Evolutionary conservation across 176 grass and related monocot genomes (phyloP).

Genomic region (Pharus latifolius): DNA sequence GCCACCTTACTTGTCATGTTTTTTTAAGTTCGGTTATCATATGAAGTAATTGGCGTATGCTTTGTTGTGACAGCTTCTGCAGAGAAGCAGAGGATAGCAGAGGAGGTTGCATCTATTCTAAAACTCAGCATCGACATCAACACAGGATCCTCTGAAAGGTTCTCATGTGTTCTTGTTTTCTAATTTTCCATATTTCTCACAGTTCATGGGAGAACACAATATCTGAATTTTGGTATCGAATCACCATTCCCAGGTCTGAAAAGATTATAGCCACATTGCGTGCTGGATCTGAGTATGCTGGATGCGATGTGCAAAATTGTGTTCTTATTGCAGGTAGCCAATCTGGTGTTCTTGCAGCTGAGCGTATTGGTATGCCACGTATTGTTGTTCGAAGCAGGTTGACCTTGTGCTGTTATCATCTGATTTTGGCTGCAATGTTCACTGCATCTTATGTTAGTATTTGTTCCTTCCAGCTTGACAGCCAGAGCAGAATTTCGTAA

Average conservation of each 20-base stretch:
- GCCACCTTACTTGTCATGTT: neutral
- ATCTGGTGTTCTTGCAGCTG: constrained; percentile 43
- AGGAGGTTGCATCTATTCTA: constrained; percentile 74
- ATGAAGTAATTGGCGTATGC: neutral
- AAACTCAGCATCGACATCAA: constrained; percentile 70
- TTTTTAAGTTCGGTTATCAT: neutral
- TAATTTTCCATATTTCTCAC: neutral
- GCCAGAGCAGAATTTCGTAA: constrained; percentile 69
- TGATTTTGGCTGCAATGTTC: neutral
- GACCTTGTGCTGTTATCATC: neutral
- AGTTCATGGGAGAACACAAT: neutral
- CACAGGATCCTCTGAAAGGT: constrained; percentile 40
- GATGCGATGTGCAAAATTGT: constrained; percentile 41
- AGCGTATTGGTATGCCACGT: constrained; percentile 69
- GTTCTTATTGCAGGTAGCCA: constrained; percentile 62
- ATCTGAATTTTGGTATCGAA: constrained; percentile 2
- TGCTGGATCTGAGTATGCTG: constrained; percentile 51
- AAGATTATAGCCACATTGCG: constrained; percentile 53
- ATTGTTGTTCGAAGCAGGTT: constrained; percentile 70
- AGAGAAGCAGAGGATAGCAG: constrained; percentile 78
- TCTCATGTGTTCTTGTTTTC: neutral
- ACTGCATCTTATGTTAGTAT: neutral
- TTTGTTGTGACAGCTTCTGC: constrained; percentile 41
- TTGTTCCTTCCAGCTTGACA: constrained; percentile 33
- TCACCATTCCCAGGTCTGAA: constrained; percentile 38